Conservation (phyloP, 805 yeast species). For the Cyberlindnera subsufficiens region DNA sequence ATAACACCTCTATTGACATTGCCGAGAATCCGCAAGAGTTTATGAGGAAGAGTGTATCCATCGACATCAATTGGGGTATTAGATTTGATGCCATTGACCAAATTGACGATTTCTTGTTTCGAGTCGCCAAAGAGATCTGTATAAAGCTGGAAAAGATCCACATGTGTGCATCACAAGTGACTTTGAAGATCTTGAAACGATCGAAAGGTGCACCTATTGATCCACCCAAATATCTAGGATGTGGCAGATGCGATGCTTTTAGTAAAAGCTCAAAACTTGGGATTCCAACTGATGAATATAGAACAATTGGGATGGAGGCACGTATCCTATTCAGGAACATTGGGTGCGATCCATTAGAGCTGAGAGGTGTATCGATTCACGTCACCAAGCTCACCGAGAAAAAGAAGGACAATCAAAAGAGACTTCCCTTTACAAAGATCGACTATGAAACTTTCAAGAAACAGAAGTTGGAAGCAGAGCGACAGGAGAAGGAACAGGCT, state of each 20-base stretch:
- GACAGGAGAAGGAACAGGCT: background rate
- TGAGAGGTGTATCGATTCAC: slow-evolving; percentile 76
- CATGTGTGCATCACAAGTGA: slow-evolving; percentile 49
- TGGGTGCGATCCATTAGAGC: slow-evolving; percentile 56
- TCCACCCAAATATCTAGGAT: slow-evolving; percentile 77
- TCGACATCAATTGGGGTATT: slow-evolving; percentile 90
- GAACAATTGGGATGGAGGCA: slow-evolving; percentile 55
- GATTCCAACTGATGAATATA: slow-evolving; percentile 51
- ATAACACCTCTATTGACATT: slow-evolving; percentile 54
- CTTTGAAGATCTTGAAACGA: slow-evolving; percentile 61
- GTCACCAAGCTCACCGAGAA: slow-evolving; percentile 48
- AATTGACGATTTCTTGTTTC: slow-evolving; percentile 55
- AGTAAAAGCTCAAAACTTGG: slow-evolving; percentile 59
- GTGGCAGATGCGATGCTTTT: slow-evolving; percentile 69
- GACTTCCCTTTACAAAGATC: slow-evolving; percentile 27
- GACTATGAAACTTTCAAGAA: slow-evolving; percentile 8
- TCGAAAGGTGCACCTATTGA: slow-evolving; percentile 63
- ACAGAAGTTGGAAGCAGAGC: slow-evolving; percentile 2
- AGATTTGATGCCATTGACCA: slow-evolving; percentile 58
- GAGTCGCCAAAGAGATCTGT: slow-evolving; percentile 55
- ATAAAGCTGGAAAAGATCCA: slow-evolving; percentile 42
- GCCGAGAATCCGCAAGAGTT: slow-evolving; percentile 41
- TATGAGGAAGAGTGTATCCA: slow-evolving; percentile 70
- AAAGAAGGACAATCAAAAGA: slow-evolving; percentile 25
- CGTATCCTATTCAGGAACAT: slow-evolving; percentile 50